phyloP scores from a whole-genome alignment of 2,329 filamentous ascomycete genomes.

The Pyricularia pennisetigena region DNA sequence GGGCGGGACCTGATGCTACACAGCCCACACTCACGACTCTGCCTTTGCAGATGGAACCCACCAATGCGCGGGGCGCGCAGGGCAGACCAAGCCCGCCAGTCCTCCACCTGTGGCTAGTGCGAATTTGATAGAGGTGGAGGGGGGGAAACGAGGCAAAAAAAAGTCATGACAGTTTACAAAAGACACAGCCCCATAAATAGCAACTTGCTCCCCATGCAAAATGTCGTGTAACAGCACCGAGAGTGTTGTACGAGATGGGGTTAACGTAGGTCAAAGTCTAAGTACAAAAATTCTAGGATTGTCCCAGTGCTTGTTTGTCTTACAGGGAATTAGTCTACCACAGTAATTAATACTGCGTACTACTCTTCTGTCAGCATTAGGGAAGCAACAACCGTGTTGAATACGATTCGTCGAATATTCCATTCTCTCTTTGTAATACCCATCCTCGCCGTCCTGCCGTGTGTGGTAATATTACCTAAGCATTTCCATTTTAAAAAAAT shows the following conservation, averaged over 20 bases:
- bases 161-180: background rate
- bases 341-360: background rate
- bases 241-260: background rate
- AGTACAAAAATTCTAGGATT: background rate
- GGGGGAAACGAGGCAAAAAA: background rate
- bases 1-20: background rate
- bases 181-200: slow-evolving; percentile 1
- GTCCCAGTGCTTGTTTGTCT: background rate
- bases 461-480: no score
- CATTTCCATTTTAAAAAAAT: no score
- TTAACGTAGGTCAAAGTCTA: background rate
- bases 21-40: background rate
- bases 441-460: background rate
- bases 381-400: background rate
- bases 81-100: background rate
- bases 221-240: background rate
- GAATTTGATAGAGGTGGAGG: background rate
- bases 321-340: background rate
- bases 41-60: background rate
- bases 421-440: background rate
- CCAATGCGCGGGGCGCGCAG: background rate
- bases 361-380: background rate
- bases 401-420: no score
- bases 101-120: background rate
- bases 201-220: background rate